These are phyloP conservation scores for Styphnolobium japonicum DNA, from an alignment of 306 rosid genomes.

Conservation along the genomic window DNA sequence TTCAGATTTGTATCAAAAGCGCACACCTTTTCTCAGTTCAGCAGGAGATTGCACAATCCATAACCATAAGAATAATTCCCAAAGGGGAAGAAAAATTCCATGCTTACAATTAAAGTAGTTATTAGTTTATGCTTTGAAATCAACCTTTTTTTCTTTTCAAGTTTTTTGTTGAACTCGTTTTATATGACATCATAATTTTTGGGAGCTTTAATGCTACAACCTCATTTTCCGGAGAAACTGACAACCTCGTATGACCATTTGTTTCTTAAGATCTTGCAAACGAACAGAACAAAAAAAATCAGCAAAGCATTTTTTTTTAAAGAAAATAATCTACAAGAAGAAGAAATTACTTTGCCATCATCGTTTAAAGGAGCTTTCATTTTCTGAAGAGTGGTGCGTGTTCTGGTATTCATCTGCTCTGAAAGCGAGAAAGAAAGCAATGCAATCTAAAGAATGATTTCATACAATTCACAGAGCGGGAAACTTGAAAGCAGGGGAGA, in stretches of 20 bases:
- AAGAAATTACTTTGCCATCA: constrained; percentile 50
- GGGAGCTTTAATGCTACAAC: not conserved
- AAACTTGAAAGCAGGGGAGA: constrained; percentile 42
- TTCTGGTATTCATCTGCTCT: constrained; percentile 55
- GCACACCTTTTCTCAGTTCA: not conserved
- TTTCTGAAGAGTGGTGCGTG: constrained; percentile 52
- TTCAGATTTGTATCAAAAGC: constrained; percentile 49
- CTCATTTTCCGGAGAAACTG: constrained; percentile 27
- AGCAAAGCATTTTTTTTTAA: not conserved
- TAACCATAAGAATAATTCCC: constrained; percentile 26
- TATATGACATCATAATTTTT: constrained; percentile 2
- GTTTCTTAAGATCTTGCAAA: constrained; percentile 8
- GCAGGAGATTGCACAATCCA: constrained; percentile 12
- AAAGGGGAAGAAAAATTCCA: not conserved
- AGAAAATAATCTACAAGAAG: not conserved
- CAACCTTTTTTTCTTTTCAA: constrained; percentile 12
- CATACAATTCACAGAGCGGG: constrained; percentile 57
- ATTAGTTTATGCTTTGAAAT: not conserved
- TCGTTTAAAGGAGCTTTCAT: constrained; percentile 49
- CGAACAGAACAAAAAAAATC: not conserved
- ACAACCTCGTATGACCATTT: constrained; percentile 24
- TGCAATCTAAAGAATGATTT: constrained; percentile 30
- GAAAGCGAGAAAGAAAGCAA: constrained; percentile 43
- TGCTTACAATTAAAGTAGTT: no score
- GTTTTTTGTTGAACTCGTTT: constrained; percentile 11